Base-by-base conservation (phyloP, 1,284 basidiomycete species). In the Xerocomus amazonicus region DNA sequence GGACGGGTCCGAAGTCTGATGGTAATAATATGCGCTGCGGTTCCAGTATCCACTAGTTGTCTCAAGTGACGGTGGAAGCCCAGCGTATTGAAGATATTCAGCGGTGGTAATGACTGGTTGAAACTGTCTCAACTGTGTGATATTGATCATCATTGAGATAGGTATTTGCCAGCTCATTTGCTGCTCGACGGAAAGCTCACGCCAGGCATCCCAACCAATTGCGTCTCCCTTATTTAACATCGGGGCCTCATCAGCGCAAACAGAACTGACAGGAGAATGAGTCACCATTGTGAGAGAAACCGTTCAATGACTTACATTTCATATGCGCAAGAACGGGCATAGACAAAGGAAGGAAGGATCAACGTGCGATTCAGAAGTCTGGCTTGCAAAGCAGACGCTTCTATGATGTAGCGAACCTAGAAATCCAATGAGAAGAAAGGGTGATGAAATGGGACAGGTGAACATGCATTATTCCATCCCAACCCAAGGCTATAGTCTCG, bases 381-480 rank as follows among this genome's bases (percentile, higher is more conserved):
- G 16, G 71, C 70, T 52, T 74, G 69, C 13, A 68, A 49, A 9
- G 63, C 52, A 7, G 70, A 61, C 16, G 72, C 63, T 41, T 74
- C 73, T 53, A 75, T 63, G 51, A 73, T 70, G 49, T 73, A 70
- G 28, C 70, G 62, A 51, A 73, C 59, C 70, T 71, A 13, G 10
- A 43, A 40, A 17, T 4, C 3, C n/a, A 3, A 1, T 59, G 17
- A 51, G 49, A 38, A 37, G 4, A n/a, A 38, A 41, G 13, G 16
- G 13, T 19, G 29, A 41, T 29, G 9, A 17, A 17, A 41, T 12
- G 35, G 6, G 43, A 45, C 3, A 19, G 33, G n/a, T 16, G 14
- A n/a, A 56, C 63, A 14, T 48, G 58, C 70, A 16, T 71, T 71
- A 40, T 73, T 71, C 71, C 70, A 73, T 5, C 70, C 70, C 26